Evolutionary conservation across 129 eudicot species (phyloP), one percentile per base, ranked within the genome.

Genomic region (Scalesia atractyloides): DNA sequence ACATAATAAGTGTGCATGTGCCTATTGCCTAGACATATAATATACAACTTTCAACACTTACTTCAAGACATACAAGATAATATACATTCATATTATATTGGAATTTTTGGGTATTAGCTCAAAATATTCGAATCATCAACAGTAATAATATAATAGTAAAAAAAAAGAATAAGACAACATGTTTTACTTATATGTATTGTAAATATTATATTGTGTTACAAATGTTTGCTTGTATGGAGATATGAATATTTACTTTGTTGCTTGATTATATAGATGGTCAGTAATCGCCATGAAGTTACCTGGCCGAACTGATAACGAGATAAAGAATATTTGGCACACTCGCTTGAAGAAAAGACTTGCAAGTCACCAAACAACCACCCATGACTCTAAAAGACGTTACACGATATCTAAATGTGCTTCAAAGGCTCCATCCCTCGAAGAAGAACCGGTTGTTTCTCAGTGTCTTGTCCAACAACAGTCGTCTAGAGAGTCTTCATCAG

Each of bases 301-400:
- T 20, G 93, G 96, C 50, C 62, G 96, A 65, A 89, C 96, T 4
- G 96, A 90, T 76, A 90, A 90, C 26, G 96, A 90, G 57, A 90
- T 90, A 19, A 89, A 89, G 73, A 89, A 89, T 73, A 86, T 89
- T 7, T 89, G 96, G 96, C 93, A 90, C 69, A 90, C 96, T 24
- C 84, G 71, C 64, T 71, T 90, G 70, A 90, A 90, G 83, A 90
- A 87, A 79, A 82, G 80, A 79, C 86, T 83, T 5, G 84, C 62
- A 79, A 63, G 73, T 73, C 62, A 84, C 53, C 61, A 73, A 16
- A 26, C 52, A 33, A 51, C 77, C 63, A 19, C 64, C 26, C 58
- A 48, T 5, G 18, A 34, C 56, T 5, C 85, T 49, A 84, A 70
- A 73, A 83, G 77, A 36, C 73, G 53, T 22, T 59, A n/a, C 14